Conservation (phyloP, 208 protist genomes). For the Strigomonas galati region DNA sequence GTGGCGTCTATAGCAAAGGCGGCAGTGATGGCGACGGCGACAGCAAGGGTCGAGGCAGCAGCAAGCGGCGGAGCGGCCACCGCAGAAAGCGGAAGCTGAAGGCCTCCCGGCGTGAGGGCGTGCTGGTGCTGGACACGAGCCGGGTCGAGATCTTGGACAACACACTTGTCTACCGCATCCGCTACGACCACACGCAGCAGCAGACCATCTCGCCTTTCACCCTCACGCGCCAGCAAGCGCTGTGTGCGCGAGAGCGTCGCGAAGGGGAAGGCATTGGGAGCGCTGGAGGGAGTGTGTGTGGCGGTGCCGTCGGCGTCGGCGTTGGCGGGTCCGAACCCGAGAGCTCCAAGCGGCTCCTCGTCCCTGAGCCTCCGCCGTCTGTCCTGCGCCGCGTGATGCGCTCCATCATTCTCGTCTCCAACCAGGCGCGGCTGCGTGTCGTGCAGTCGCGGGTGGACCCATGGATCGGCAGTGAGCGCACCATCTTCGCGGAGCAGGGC, state of each 20-base stretch:
- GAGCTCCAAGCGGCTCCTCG: no score
- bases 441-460: slow-evolving; percentile 28
- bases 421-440: slow-evolving; percentile 46
- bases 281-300: background rate
- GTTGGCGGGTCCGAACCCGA: no score
- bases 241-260: no score
- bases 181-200: background rate
- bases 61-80: no score
- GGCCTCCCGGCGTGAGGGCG: slow-evolving; percentile 36
- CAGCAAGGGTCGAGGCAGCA: no score
- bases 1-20: no score
- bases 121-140: slow-evolving; percentile 57
- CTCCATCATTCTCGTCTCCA: slow-evolving; percentile 56
- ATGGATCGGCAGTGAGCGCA: slow-evolving; percentile 37
- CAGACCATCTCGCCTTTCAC: no score
- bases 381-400: background rate
- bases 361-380: background rate
- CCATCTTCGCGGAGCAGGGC: slow-evolving; percentile 72
- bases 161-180: slow-evolving; percentile 23
- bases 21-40: no score
- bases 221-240: no score
- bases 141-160: slow-evolving; percentile 41
- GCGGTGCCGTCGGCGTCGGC: background rate
- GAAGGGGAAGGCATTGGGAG: background rate
- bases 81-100: slow-evolving; percentile 6